phyloP scores from a whole-genome alignment of 306 rosid species.

The Begonia fuchsioides region DNA sequence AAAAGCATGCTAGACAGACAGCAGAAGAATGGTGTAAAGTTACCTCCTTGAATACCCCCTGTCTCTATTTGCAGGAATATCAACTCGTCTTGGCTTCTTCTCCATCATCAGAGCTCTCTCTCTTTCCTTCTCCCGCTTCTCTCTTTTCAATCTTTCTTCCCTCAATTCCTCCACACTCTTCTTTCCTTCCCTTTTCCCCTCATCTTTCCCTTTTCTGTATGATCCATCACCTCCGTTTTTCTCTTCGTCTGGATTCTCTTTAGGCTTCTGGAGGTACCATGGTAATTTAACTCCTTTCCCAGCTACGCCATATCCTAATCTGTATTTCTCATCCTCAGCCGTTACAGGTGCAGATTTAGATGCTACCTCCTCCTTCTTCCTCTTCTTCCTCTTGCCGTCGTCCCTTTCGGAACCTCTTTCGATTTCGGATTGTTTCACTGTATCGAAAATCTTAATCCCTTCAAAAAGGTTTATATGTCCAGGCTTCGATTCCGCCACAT shows the following conservation, averaged over 20 bases:
- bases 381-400: constrained; percentile 32
- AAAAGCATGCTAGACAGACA: no score
- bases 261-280: constrained; percentile 60
- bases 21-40: neutral
- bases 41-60: constrained; percentile 37
- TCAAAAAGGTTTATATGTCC: constrained; percentile 75
- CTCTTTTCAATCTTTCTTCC: constrained; percentile 64
- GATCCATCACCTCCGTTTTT: constrained; percentile 12
- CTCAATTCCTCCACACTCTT: constrained; percentile 74
- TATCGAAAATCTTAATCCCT: constrained; percentile 74
- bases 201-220: constrained; percentile 9
- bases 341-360: constrained; percentile 35
- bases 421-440: constrained; percentile 25
- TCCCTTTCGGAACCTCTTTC: constrained; percentile 20
- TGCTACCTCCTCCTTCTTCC: constrained; percentile 41
- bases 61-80: constrained; percentile 7
- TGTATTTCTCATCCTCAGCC: constrained; percentile 77
- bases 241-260: constrained; percentile 13
- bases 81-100: constrained; percentile 19
- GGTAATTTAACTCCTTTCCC: constrained; percentile 83
- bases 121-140: constrained; percentile 70
- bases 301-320: constrained; percentile 74
- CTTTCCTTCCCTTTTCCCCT: constrained; percentile 35
- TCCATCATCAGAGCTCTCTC: constrained; percentile 34
- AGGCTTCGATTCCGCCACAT: constrained; percentile 18